Evolutionary conservation across 2,329 filamentous ascomycete genomes (phyloP), one percentile per base, ranked within the genome.

Genomic region (Cytospora piceae): DNA sequence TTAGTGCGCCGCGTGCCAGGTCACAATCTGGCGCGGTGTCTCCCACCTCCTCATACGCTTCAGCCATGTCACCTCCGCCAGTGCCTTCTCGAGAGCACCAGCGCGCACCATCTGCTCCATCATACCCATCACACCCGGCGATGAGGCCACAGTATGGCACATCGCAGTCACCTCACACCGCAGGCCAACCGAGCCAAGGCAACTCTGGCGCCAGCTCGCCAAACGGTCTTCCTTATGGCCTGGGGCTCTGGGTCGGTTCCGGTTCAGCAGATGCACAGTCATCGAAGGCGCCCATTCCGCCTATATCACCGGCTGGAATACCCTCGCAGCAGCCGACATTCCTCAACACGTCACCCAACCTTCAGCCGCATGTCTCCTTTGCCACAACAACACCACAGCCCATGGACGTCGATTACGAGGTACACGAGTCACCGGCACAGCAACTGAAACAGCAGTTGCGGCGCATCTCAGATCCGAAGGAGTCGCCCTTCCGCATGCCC

Each of bases 61-160:
- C 69, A 20, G 65, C 70, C 29, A 68, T 69, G 63, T 70, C 70
- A 39, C 67, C 67, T n/a, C 65, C 67, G 46, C 54, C 67, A 31
- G 49, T 63, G 34, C 63, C 66, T 46, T 61, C 54, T 56, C 63
- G 63, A 61, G 65, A 49, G 15, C 67, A 65, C 56, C 67, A 64
- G 24, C 67, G 62, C 63, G 63, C 64, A 61, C 34, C 67, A 57
- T 69, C 67, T 49, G 58, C 63, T 27, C 52, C 67, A 55, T 59
- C 71, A 34, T 62, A 69, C 31, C 70, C 73, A 31, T 66, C 77
- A 29, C 78, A 80, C 66, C 78, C 78, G 42, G 77, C 78, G 27
- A 78, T 77, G 57, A 74, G 77, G 55, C 75, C 71, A 27, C 73
- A 75, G 63, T 73, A 73, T 61, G 71, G 59, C 61, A 62, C 61